Evolutionary conservation across 495 filamentous ascomycete species (phyloP), one percentile per base, ranked within the genome.

Genomic region (Aspergillus leporis): DNA sequence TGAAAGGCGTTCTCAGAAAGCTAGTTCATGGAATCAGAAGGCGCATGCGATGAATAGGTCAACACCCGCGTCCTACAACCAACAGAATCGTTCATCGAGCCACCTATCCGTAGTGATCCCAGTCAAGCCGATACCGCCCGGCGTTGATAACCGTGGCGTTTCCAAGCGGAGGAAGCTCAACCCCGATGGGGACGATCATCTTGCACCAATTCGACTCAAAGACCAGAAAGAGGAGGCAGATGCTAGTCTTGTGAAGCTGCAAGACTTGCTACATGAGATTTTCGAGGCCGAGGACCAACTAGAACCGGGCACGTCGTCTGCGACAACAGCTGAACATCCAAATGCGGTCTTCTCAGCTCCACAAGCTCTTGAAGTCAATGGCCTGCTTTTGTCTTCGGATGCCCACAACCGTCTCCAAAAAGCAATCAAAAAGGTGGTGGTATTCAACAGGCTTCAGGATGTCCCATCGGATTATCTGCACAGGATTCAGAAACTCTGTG

Each of bases 211-310:
- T 58, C 72, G 78, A 28, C 62, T 77, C 34, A 80, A 70, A 47
- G 91, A 92, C 66, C 87, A 94, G 66, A 86, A 90, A 55, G 89
- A 92, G 59, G 87, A 92, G 65, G 87, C 90, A 4, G 88, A 95
- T 63, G 79, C 84, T 4, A 85, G 85, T 49, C 77, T 91, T 48
- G 72, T 85, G 46, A 85, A 86, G 36, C 70, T 97, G 14, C 83
- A 85, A 51, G 78, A 85, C 19, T 79, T 89, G 38, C 71, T 96
- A 2, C 79, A 87, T 52, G 83, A 89, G 22, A 82, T 93, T 21
- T 93, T 95, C 66, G 84, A 90, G 59, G 87, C 90, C 1, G 91
- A 96, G 66, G 86, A 92, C 62, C 79, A 86, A 38, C 72, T 81
- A 56, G 81, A 85, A 65, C 70, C 74, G 36, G 83, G 81, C 56